Base-by-base conservation (phyloP, 306 rosid species). In the Vachellia pachyceras region DNA sequence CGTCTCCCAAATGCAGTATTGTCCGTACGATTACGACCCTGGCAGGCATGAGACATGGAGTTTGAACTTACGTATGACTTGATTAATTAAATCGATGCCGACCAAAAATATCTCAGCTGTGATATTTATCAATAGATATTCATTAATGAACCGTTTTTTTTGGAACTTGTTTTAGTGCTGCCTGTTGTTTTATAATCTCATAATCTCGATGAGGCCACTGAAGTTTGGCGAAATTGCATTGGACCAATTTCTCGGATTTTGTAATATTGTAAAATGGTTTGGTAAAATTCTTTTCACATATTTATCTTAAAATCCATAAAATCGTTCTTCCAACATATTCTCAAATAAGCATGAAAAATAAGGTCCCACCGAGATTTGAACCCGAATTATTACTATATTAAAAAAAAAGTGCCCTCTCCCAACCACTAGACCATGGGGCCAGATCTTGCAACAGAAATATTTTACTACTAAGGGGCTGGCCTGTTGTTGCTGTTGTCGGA, bases 401-500 rank as follows among this genome's bases (percentile, higher is more conserved):
- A n/a, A n/a, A n/a, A n/a, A n/a, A n/a, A n/a, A n/a, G n/a, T n/a
- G n/a, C n/a, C n/a, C n/a, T n/a, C n/a, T n/a, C 65, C 65, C 23
- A 5, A 58, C 65, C 64, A 10, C 64, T 57, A 22, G 64, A 57
- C 64, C 65, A 22, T 23, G 65, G 65, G 65, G 18, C 60, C 25
- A 0, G 0, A 7, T 25, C 25, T 54, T 29, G 33, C 33, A 29
- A 29, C 33, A 29, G 33, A 29, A 29, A 29, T 29, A 29, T 29
- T 0, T 1, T 1, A 29, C 33, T 29, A 29, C 1, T 11, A 3
- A 3, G 5, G 6, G 17, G 50, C 50, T 1, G 0, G 0, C 17
- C 17, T 3, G 0, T 6, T 6, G 7, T 52, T 52, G 22, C 1
- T 0, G 54, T 15, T 17, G 5, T 12, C 49, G 60, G 23, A 54